Conservation (phyloP, 2,329 filamentous ascomycete genomes). For the Epicoccum sorghinum region DNA sequence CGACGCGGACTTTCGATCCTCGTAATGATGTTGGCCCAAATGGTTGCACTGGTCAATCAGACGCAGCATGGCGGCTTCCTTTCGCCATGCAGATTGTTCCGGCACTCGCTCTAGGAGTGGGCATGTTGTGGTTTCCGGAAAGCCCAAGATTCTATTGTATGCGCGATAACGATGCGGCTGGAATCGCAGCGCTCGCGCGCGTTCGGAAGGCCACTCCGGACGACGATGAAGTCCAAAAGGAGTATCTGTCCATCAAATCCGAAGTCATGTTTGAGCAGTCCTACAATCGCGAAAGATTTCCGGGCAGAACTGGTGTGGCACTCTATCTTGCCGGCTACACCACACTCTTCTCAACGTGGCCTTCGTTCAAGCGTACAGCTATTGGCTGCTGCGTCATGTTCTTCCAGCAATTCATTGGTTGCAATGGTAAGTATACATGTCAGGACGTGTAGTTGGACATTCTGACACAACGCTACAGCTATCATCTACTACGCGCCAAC, state of each 20-base stretch:
- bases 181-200: constrained; percentile 53
- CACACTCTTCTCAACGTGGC: constrained; percentile 53
- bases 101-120: constrained; percentile 73
- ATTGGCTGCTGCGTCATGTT: constrained; percentile 45
- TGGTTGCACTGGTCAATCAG: constrained; percentile 45
- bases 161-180: constrained; percentile 52
- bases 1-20: constrained; percentile 48
- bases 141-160: constrained; percentile 37
- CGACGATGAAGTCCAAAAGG: constrained; percentile 63
- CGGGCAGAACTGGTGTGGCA: constrained; percentile 52
- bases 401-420: constrained; percentile 69
- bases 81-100: constrained; percentile 80
- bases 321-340: constrained; percentile 62
- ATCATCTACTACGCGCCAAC: constrained; percentile 74
- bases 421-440: constrained; percentile 64
- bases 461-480: constrained; percentile 43
- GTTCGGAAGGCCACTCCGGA: constrained; percentile 54
- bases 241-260: constrained; percentile 61
- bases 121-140: constrained; percentile 52
- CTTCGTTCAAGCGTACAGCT: constrained; percentile 50
- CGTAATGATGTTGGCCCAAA: constrained; percentile 25
- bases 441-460: not conserved
- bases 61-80: constrained; percentile 65
- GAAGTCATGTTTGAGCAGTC: constrained; percentile 63
- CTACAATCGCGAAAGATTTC: constrained; percentile 42